Percentiles rank a stretch among this genome's conserved stretches.
Evolutionary conservation across 305 asterid species (phyloP).

Genomic region (Rubia tinctorum): DNA sequence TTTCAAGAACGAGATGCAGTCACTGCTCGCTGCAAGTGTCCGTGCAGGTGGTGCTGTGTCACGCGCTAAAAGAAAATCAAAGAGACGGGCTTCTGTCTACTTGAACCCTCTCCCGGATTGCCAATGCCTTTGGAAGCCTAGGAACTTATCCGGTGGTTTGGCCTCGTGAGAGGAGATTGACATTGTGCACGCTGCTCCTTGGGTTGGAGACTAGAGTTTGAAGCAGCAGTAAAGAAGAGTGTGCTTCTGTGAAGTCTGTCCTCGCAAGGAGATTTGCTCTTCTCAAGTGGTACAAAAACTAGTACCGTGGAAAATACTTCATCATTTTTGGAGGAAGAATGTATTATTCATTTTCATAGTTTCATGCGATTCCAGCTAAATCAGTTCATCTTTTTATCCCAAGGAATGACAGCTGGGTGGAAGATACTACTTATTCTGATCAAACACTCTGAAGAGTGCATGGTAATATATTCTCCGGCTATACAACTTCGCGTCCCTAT

Average conservation of each 20-base stretch:
- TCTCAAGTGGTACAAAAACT: background rate
- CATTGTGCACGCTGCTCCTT: background rate
- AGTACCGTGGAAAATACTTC: background rate
- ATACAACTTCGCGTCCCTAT: background rate
- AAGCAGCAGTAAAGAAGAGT: background rate
- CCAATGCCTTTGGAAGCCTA: constrained; percentile 69
- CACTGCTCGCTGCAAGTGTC: constrained; percentile 75
- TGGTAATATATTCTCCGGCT: background rate
- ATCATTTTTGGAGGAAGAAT: background rate
- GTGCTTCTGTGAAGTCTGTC: background rate
- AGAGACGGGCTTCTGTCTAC: constrained; percentile 65
- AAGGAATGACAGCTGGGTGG: no score
- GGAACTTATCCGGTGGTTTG: constrained; percentile 19
- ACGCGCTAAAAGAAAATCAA: constrained; percentile 53
- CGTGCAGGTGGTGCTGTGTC: constrained; percentile 66
- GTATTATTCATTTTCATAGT: no score
- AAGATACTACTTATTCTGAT: no score
- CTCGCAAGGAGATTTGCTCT: no score
- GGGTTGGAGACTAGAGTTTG: background rate
- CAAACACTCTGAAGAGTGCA: no score
- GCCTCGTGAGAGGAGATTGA: background rate
- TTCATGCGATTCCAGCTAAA: no score
- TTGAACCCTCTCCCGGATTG: constrained; percentile 83
- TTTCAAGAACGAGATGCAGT: constrained; percentile 69
- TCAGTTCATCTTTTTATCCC: no score